Evolutionary conservation across 441 rosid species (phyloP), one percentile per base, ranked within the genome.

Genomic region (Gossypium schwendimanii): DNA sequence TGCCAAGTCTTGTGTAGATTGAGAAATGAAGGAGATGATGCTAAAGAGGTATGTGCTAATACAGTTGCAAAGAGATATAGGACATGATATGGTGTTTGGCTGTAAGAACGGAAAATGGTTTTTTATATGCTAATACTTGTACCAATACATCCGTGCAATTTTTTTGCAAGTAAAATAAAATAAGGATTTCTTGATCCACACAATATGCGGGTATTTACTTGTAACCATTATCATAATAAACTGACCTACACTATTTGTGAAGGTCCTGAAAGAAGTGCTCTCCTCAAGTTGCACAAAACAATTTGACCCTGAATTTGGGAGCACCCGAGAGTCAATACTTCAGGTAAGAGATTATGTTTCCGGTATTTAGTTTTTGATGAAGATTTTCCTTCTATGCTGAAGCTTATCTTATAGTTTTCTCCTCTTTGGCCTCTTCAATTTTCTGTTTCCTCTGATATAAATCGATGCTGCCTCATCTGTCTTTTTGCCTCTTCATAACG

Each of bases 291-390:
- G 75, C 69, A 67, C 83, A 44, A 83, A 82, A 61, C 79, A 78
- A 76, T 72, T 78, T 49, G 87, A 87, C 64, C 81, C 87, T 58
- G 93, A 90, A 69, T 88, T 90, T 74, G 85, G 88, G 55, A 74
- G 84, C 71, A 83, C 90, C 44, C 88, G 92, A 41, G 96, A 90
- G 75, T 86, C 91, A 28, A 80, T 92, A 83, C 96, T 92, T 77
- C 93, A 92, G 90, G 96, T 92, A 71, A 80, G 76, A 70, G 75
- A 54, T 53, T 26, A 41, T 21, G 17, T 17, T 68, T 53, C 45
- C 0, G 28, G 23, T 50, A 2, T 17, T 17, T 68, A 9, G 31
- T 52, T 49, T 41, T 6, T 2, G 7, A 20, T 54, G 59, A 7
- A 20, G 14, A 8, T 23, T n/a, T 26, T n/a, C 57, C 3, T 47